A percentile compares a stretch with the other conserved stretches of the same genome.
phyloP scores from a whole-genome alignment of 2,329 filamentous ascomycete genomes.

The Beauveria asiatica region DNA sequence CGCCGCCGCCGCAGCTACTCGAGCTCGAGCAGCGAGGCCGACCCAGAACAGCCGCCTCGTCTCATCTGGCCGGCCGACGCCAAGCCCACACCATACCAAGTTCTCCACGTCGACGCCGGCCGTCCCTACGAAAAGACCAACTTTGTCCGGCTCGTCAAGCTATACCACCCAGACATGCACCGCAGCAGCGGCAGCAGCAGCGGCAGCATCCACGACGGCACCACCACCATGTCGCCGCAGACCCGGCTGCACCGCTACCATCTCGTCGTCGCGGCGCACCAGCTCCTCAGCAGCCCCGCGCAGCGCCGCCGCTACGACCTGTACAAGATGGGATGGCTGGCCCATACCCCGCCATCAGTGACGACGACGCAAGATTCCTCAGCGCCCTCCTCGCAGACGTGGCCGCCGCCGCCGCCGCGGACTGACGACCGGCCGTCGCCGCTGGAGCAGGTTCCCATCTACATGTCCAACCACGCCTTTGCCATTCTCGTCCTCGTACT shows the following conservation, averaged over 20 bases:
- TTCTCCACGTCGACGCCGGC: constrained; percentile 6
- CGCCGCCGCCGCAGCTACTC: not conserved
- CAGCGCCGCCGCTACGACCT: constrained; percentile 12
- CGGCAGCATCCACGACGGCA: too few relatives aligned
- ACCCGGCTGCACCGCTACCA: constrained; percentile 13
- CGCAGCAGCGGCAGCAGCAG: too few relatives aligned
- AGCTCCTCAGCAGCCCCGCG: constrained; percentile 12
- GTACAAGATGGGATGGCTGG: constrained; percentile 10
- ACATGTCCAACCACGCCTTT: constrained; percentile 12
- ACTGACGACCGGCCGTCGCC: constrained; percentile 13
- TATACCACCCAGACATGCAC: constrained; percentile 16
- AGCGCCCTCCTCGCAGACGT: too few relatives aligned
- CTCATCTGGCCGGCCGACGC: constrained; percentile 11
- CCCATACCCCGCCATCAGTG: not conserved
- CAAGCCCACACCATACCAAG: constrained; percentile 14
- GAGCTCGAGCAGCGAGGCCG: not conserved
- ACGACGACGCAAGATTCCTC: not conserved
- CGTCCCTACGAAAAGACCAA: constrained; percentile 13
- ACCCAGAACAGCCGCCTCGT: not conserved
- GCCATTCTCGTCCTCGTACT: constrained; percentile 12
- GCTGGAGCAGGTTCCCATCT: constrained; percentile 2
- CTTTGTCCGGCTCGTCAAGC: constrained; percentile 15
- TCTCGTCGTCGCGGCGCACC: constrained; percentile 14
- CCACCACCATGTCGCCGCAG: not conserved
- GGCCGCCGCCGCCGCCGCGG: too few relatives aligned